phyloP scores from a whole-genome alignment of 2,329 filamentous ascomycete species.

The Volutella citrinella region DNA sequence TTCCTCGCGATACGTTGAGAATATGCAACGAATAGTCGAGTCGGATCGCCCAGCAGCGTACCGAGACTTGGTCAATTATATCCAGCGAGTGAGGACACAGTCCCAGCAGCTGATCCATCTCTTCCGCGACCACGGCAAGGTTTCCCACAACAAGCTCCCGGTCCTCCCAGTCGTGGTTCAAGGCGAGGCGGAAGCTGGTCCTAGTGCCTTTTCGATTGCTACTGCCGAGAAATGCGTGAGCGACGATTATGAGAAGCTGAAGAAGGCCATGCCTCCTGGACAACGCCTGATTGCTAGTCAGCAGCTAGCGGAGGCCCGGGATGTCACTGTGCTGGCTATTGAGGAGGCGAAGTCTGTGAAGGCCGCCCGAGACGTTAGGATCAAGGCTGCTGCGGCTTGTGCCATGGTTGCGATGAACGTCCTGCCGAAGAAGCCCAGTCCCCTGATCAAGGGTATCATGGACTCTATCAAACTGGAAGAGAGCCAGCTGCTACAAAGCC shows the following conservation, averaged over 20 bases:
- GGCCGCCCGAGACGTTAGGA: constrained; percentile 76
- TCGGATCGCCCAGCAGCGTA: constrained; percentile 79
- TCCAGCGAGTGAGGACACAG: constrained; percentile 86
- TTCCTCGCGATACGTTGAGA: constrained; percentile 52
- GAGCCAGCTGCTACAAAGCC: constrained; percentile 80
- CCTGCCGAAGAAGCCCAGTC: constrained; percentile 88
- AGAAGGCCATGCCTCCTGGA: constrained; percentile 83
- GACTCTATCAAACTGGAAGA: constrained; percentile 96
- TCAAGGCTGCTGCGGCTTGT: constrained; percentile 82
- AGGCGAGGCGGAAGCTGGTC: constrained; percentile 86
- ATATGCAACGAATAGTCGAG: constrained; percentile 75
- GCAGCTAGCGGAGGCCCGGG: constrained; percentile 73
- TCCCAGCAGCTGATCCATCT: constrained; percentile 87
- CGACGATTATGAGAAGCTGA: constrained; percentile 83
- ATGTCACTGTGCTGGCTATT: constrained; percentile 68
- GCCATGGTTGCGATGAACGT: constrained; percentile 84
- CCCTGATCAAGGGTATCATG: constrained; percentile 96
- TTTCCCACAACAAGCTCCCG: constrained; percentile 72
- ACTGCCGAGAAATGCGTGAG: constrained; percentile 86
- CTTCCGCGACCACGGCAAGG: constrained; percentile 87
- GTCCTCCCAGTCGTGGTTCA: constrained; percentile 87
- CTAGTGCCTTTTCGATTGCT: constrained; percentile 83
- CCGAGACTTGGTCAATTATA: constrained; percentile 82
- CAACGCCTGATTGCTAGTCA: constrained; percentile 82
- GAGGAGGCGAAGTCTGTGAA: constrained; percentile 78